Evolutionary conservation across 2,329 filamentous ascomycete species (phyloP).

Genomic region (Salinomyces thailandicus): DNA sequence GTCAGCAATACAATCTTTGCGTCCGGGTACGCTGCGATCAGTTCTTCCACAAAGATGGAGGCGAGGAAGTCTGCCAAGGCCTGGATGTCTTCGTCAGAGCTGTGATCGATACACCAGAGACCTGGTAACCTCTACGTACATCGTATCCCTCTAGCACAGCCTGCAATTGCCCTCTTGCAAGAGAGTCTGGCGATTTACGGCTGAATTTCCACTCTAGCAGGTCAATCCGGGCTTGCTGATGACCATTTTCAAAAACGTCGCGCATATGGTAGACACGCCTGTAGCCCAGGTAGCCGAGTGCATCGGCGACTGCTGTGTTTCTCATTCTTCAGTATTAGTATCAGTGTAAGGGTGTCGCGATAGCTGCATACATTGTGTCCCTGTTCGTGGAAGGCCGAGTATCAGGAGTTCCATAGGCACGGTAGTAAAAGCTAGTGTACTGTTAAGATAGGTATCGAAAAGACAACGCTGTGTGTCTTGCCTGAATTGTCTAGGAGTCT

Average conservation of each 20-base stretch:
- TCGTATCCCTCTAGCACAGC: background rate
- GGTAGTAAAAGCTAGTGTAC: no score
- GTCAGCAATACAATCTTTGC: slow-evolving; percentile 12
- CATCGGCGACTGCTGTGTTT: slow-evolving; percentile 1
- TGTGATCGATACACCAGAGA: no score
- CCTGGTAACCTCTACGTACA: no score
- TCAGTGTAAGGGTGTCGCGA: background rate
- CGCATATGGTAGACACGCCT: slow-evolving; percentile 2
- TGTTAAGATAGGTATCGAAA: no score
- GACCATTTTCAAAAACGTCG: background rate
- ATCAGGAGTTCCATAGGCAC: no score
- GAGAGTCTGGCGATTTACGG: background rate
- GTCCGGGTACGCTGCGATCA: slow-evolving; percentile 18
- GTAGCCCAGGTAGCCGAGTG: background rate
- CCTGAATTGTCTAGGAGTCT: no score
- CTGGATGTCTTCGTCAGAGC: no score
- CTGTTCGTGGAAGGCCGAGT: slow-evolving; percentile 1
- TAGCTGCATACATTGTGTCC: background rate
- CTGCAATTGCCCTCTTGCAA: background rate
- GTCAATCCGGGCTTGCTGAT: background rate
- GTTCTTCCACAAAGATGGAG: slow-evolving; percentile 9
- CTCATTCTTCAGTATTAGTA: background rate
- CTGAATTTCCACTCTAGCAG: background rate
- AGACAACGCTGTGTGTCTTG: no score
- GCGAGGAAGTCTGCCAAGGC: background rate